Conservation (phyloP, 306 rosid species). For the Lablab purpureus region DNA sequence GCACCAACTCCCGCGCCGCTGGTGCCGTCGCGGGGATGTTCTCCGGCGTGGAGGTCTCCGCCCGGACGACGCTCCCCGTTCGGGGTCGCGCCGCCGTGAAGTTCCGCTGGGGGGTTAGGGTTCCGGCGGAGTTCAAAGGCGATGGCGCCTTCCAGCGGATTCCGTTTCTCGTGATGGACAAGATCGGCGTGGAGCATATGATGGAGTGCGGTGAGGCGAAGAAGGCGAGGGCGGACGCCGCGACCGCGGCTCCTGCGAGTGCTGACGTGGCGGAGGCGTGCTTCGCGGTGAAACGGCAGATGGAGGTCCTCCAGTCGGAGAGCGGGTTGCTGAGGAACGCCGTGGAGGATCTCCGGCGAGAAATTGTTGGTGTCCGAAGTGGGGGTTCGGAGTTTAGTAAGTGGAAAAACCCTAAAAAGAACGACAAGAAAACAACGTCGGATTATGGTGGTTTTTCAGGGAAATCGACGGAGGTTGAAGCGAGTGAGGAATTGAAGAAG, state of each 20-base stretch:
- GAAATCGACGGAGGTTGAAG: constrained; percentile 48
- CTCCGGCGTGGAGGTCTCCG: constrained; percentile 74
- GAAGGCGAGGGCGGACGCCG: constrained; percentile 31
- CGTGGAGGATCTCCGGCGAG: constrained; percentile 82
- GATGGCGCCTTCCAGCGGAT: constrained; percentile 53
- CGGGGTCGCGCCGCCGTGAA: constrained; percentile 61
- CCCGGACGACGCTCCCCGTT: constrained; percentile 74
- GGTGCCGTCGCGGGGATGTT: constrained; percentile 54
- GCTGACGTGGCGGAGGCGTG: constrained; percentile 71
- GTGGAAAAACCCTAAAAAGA: constrained; percentile 50
- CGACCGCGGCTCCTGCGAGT: constrained; percentile 35
- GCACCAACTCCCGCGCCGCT: constrained; percentile 33
- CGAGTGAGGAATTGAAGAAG: constrained; percentile 67
- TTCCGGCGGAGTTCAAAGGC: constrained; percentile 65
- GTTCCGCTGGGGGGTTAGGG: constrained; percentile 86
- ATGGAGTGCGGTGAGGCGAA: constrained; percentile 57
- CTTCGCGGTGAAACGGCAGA: constrained; percentile 64
- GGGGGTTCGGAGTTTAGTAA: constrained; percentile 31
- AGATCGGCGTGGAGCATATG: constrained; percentile 87
- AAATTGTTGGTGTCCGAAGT: constrained; percentile 42
- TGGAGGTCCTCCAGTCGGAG: constrained; percentile 71
- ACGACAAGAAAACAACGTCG: constrained; percentile 52
- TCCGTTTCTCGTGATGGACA: constrained; percentile 88
- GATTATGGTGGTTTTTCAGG: constrained; percentile 51
- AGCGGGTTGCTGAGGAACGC: constrained; percentile 75